phyloP scores from a whole-genome alignment of 2,329 filamentous ascomycete species.

The Juglanconis sp. region DNA sequence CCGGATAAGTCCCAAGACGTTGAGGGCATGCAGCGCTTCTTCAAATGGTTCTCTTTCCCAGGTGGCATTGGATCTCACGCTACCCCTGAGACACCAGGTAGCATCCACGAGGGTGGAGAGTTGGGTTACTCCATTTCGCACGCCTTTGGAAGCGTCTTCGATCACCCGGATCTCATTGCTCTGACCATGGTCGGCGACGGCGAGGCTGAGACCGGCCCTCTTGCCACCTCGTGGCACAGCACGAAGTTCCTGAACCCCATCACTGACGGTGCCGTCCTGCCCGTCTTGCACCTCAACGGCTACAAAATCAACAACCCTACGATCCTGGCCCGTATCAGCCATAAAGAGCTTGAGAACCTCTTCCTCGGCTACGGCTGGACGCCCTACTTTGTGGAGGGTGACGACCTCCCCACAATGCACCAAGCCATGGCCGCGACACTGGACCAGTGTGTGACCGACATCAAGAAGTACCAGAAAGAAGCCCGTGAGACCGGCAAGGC shows the following conservation, averaged over 20 bases:
- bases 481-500: constrained; percentile 67
- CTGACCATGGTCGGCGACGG: constrained; percentile 78
- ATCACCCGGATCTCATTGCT: constrained; percentile 71
- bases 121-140: constrained; percentile 79
- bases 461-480: constrained; percentile 66
- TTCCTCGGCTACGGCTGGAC: constrained; percentile 76
- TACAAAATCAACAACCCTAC: constrained; percentile 86
- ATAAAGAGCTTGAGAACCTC: constrained; percentile 67
- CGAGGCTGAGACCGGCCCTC: constrained; percentile 75
- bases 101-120: constrained; percentile 76
- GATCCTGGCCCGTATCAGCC: constrained; percentile 68
- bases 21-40: constrained; percentile 70
- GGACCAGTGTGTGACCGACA: constrained; percentile 69
- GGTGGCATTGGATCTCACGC: constrained; percentile 76
- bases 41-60: constrained; percentile 81
- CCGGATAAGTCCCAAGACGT: constrained; percentile 67
- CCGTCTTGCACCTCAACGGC: constrained; percentile 75
- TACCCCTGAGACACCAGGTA: constrained; percentile 75
- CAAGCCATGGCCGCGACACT: constrained; percentile 78
- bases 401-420: constrained; percentile 71
- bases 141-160: constrained; percentile 74
- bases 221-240: constrained; percentile 78
- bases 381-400: constrained; percentile 77
- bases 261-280: constrained; percentile 72
- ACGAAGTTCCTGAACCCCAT: constrained; percentile 81